Evolutionary conservation across 2,329 filamentous ascomycete species (phyloP).

Genomic region (Beauveria australis): DNA sequence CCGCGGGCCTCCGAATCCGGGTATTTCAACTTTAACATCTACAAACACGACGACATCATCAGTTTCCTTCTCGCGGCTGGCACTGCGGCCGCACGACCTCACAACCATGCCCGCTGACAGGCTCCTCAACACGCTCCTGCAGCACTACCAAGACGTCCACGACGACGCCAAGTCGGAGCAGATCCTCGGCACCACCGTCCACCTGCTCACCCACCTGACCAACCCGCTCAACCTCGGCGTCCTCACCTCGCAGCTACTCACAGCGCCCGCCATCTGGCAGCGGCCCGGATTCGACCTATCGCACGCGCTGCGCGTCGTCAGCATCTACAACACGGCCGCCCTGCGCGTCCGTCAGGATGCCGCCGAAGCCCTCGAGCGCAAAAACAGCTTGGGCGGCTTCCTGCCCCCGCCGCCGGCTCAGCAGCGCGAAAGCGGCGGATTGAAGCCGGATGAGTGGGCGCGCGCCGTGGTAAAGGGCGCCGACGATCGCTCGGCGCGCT

Average conservation of each 20-base stretch:
- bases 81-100: neutral
- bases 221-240: conserved; percentile 70
- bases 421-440: conserved; percentile 30
- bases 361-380: conserved; percentile 27
- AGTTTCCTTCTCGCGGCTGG: neutral
- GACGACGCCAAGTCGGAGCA: conserved; percentile 43
- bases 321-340: conserved; percentile 63
- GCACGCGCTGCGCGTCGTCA: conserved; percentile 57
- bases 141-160: conserved; percentile 47
- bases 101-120: conserved; percentile 56
- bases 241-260: conserved; percentile 63
- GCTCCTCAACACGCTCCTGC: conserved; percentile 58
- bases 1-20: neutral
- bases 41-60: neutral
- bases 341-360: conserved; percentile 44
- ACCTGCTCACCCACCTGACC: conserved; percentile 59
- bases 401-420: conserved; percentile 11
- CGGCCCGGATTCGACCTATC: conserved; percentile 48
- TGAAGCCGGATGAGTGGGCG: conserved; percentile 46
- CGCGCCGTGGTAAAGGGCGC: conserved; percentile 48
- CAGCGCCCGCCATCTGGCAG: conserved; percentile 63
- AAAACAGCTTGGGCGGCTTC: conserved; percentile 11
- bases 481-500: conserved; percentile 55
- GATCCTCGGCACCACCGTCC: conserved; percentile 57
- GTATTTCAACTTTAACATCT: neutral